Percentiles rank a stretch among this genome's conserved stretches.
Conservation (phyloP, 768 basidiomycete species). For the Cubamyces lactineus region DNA sequence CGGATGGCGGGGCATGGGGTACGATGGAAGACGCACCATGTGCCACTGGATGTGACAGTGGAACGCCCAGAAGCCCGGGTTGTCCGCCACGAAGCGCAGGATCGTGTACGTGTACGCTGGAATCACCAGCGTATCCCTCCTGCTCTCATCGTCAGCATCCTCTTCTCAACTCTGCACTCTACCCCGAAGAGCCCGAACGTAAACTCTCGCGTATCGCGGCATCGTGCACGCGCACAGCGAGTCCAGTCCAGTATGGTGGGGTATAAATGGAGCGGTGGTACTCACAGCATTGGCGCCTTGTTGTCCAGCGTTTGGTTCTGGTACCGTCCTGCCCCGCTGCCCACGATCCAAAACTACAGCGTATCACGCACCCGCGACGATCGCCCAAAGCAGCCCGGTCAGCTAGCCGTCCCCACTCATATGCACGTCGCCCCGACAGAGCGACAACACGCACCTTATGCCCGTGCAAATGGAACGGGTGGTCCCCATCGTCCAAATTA, state of each 20-base stretch:
- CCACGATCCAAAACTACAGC: constrained; percentile 38
- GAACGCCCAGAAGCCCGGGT: constrained; percentile 50
- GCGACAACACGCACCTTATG: constrained; percentile 27
- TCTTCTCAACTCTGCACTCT: too few relatives aligned
- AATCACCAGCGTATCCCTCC: constrained; percentile 46
- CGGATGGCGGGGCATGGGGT: too few relatives aligned
- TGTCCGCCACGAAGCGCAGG: constrained; percentile 47
- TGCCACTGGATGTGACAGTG: constrained; percentile 42
- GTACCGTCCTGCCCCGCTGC: constrained; percentile 41
- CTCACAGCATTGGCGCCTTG: constrained; percentile 40
- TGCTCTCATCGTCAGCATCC: constrained; percentile 2
- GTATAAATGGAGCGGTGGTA: background rate
- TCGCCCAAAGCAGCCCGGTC: background rate
- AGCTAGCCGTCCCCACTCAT: too few relatives aligned
- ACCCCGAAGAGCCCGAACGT: too few relatives aligned
- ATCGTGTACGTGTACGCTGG: constrained; percentile 42
- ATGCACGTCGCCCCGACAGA: too few relatives aligned
- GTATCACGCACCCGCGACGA: background rate
- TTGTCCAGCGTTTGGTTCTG: constrained; percentile 35
- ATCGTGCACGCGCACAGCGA: background rate
- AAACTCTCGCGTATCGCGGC: background rate
- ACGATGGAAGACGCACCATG: constrained; percentile 16
- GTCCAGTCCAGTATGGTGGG: background rate
- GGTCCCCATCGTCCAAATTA: constrained; percentile 37
- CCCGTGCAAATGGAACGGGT: constrained; percentile 45